Conservation (phyloP, 768 basidiomycete genomes). For the Leccinum sublutescens region DNA sequence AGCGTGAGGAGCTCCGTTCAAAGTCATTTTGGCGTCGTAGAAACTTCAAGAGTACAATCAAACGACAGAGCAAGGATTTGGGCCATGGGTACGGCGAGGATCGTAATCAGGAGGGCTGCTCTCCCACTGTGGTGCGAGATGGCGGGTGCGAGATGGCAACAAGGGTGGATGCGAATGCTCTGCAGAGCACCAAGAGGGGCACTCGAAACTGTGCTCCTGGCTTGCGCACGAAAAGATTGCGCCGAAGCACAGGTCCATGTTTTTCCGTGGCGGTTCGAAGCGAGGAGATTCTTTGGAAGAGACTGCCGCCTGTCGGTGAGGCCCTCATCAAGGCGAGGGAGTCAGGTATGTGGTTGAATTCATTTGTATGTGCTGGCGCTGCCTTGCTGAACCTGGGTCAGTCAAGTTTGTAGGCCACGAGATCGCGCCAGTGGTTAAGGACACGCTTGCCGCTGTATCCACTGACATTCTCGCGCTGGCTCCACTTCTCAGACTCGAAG, state of each 20-base stretch:
- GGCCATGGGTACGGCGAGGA: too few relatives aligned
- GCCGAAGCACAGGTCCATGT: conserved; percentile 2
- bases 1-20: too few relatives aligned
- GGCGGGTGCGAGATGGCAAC: too few relatives aligned
- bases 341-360: conserved; percentile 11
- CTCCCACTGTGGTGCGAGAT: too few relatives aligned
- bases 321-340: conserved; percentile 21
- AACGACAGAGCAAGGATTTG: too few relatives aligned
- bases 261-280: too few relatives aligned
- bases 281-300: too few relatives aligned
- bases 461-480: conserved; percentile 42
- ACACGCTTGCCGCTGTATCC: conserved; percentile 35
- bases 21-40: too few relatives aligned
- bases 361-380: not conserved
- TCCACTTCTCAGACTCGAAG: conserved; percentile 55
- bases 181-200: not conserved
- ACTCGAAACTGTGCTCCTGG: not conserved
- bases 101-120: too few relatives aligned
- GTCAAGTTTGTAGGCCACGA: conserved; percentile 35
- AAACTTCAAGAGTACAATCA: too few relatives aligned
- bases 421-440: conserved; percentile 35
- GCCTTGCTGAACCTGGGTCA: conserved; percentile 10
- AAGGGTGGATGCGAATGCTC: too few relatives aligned
- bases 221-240: conserved; percentile 18
- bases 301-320: conserved; percentile 21